Evolutionary conservation across 2,329 filamentous ascomycete species (phyloP).

Genomic region (Aspergillus tamarii): DNA sequence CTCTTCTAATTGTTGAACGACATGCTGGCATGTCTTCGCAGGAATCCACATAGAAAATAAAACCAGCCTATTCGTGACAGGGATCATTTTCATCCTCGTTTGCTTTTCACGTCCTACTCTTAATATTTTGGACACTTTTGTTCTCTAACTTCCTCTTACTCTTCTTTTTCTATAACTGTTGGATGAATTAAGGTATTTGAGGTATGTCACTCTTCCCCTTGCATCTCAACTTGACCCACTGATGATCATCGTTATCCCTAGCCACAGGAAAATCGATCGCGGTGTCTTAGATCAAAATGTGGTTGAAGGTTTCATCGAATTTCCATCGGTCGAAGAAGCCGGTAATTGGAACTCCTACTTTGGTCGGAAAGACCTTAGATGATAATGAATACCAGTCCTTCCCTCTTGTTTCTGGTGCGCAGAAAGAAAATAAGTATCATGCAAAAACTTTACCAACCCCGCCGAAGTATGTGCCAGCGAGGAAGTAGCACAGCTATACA

Average conservation of each 20-base stretch:
- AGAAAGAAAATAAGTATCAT: conserved; percentile 25
- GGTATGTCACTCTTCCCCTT: background rate
- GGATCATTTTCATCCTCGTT: background rate
- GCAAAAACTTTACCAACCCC: conserved; percentile 40
- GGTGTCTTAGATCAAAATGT: conserved; percentile 48
- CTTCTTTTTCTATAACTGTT: background rate
- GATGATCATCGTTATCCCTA: background rate
- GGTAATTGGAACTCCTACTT: conserved; percentile 49
- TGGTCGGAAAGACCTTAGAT: conserved; percentile 51
- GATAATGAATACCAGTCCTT: conserved; percentile 48
- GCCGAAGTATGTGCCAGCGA: conserved; percentile 39
- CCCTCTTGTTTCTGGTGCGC: conserved; percentile 36
- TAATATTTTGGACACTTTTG: background rate
- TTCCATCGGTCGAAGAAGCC: conserved; percentile 52
- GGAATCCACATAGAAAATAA: conserved; percentile 4
- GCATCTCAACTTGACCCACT: background rate
- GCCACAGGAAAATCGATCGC: background rate
- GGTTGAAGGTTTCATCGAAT: conserved; percentile 49
- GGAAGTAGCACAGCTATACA: background rate
- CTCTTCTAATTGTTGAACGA: conserved; percentile 10
- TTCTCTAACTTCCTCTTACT: background rate
- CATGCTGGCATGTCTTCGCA: conserved; percentile 28
- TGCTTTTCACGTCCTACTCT: no score
- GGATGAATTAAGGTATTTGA: background rate
- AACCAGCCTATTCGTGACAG: background rate